These are phyloP conservation scores for Circinella minor DNA, from an alignment of 371 early-diverging fungal species.

Conservation along the genomic window DNA sequence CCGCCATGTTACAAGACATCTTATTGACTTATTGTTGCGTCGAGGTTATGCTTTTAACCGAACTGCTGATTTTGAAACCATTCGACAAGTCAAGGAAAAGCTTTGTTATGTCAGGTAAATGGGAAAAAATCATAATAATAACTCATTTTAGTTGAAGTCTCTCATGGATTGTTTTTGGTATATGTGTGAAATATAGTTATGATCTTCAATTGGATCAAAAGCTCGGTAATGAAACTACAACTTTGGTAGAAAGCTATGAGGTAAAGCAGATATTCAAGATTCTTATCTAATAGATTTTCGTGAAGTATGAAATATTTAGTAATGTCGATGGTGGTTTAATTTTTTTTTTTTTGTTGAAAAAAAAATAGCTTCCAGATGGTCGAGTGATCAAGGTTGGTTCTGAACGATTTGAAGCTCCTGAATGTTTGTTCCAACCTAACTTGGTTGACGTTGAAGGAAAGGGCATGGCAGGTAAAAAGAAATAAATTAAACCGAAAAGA, in stretches of 20 bases:
- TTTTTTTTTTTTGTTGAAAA: not conserved
- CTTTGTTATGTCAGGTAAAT: conserved; percentile 93
- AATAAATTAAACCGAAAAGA: no score
- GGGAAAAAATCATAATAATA: no score
- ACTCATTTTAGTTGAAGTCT: no score
- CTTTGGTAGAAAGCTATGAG: conserved; percentile 94
- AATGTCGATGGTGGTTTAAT: no score
- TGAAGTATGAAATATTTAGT: no score
- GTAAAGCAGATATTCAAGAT: conserved; percentile 37
- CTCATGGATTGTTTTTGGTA: not conserved
- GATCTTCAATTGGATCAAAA: conserved; percentile 93
- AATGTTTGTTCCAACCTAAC: conserved; percentile 97
- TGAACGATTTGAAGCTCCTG: conserved; percentile 97
- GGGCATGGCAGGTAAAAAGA: conserved; percentile 84
- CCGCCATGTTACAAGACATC: conserved; percentile 94
- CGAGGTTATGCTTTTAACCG: conserved; percentile 97
- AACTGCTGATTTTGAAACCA: conserved; percentile 97
- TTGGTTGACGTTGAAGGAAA: conserved; percentile 92
- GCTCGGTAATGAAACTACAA: conserved; percentile 95
- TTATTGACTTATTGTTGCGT: conserved; percentile 91
- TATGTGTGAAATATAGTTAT: conserved; percentile 60
- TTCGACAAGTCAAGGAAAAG: conserved; percentile 97
- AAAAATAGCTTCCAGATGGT: conserved; percentile 89
- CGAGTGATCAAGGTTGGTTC: conserved; percentile 97
- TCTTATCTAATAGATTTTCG: not conserved